A percentile compares a stretch with the other conserved stretches of the same genome.
These are phyloP conservation scores for Melampsora americana DNA, from an alignment of 1,284 basidiomycete genomes.

Conservation along the genomic window DNA sequence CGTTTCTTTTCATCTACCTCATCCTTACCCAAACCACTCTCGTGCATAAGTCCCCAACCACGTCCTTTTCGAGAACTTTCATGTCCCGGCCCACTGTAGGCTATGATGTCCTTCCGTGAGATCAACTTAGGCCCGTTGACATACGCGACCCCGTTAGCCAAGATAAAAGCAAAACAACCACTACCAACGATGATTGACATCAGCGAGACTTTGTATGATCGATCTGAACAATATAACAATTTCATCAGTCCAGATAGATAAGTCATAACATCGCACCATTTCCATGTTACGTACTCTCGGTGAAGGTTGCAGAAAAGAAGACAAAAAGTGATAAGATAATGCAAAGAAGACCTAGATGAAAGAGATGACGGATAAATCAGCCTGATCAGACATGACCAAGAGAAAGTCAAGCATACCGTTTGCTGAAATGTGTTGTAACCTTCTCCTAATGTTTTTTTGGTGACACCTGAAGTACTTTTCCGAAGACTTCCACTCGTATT, in stretches of 20 bases:
- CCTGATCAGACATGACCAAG: neutral
- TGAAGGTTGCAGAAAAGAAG: conserved; percentile 32
- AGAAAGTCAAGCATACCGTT: conserved; percentile 12
- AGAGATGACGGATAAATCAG: neutral
- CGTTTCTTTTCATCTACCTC: neutral
- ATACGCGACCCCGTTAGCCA: conserved; percentile 57
- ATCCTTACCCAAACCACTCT: neutral
- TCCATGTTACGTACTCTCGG: conserved; percentile 14
- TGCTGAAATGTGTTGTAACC: conserved; percentile 28
- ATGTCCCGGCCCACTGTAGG: conserved; percentile 82
- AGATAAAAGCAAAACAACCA: conserved; percentile 16
- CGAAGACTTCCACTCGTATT: neutral
- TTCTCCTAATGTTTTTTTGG: neutral
- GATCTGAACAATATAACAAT: neutral
- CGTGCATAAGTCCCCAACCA: conserved; percentile 56
- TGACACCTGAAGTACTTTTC: neutral
- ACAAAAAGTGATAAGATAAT: conserved; percentile 25
- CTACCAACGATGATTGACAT: conserved; percentile 22
- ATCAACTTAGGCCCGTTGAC: conserved; percentile 91
- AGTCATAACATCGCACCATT: neutral
- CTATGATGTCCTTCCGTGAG: conserved; percentile 76
- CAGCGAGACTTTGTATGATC: conserved; percentile 26
- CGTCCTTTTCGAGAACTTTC: conserved; percentile 72
- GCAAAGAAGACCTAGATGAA: conserved; percentile 16
- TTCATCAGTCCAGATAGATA: neutral